Evolutionary conservation across 192 early-diverging fungal genomes (phyloP).

Genomic region (Coemansia sp.): DNA sequence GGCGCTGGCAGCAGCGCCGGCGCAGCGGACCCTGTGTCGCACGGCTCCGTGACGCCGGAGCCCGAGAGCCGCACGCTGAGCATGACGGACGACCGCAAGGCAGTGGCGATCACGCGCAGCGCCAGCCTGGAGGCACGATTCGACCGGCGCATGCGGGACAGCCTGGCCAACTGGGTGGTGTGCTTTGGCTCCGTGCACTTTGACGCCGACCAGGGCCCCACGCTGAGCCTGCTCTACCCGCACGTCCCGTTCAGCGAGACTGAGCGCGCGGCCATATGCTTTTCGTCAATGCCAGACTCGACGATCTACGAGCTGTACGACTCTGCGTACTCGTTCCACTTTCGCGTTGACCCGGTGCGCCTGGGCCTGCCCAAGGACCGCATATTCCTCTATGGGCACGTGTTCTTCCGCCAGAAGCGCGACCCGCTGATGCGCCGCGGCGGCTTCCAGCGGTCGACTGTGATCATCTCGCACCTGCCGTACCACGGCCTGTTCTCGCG

Average conservation of each 20-base stretch:
- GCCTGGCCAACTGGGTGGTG: constrained; percentile 61
- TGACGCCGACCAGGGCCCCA: constrained; percentile 82
- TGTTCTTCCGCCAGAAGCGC: constrained; percentile 92
- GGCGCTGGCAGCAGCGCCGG: neutral
- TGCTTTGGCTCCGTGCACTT: constrained; percentile 80
- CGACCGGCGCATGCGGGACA: constrained; percentile 26
- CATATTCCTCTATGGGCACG: constrained; percentile 76
- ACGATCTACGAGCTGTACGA: constrained; percentile 76
- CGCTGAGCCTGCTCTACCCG: constrained; percentile 73
- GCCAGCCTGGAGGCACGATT: constrained; percentile 55
- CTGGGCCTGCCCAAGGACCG: constrained; percentile 48
- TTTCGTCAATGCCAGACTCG: constrained; percentile 80
- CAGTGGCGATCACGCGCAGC: constrained; percentile 35
- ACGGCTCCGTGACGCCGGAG: constrained; percentile 19
- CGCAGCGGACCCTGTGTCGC: neutral
- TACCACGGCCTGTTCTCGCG: constrained; percentile 86
- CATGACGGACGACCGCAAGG: constrained; percentile 29
- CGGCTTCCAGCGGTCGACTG: constrained; percentile 92
- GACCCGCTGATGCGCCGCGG: constrained; percentile 86
- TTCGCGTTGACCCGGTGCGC: constrained; percentile 61
- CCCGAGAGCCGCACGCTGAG: constrained; percentile 46
- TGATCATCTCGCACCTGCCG: constrained; percentile 85
- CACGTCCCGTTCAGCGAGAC: constrained; percentile 65
- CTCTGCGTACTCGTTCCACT: constrained; percentile 73
- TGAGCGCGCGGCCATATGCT: constrained; percentile 77